Evolutionary conservation across 768 basidiomycete genomes (phyloP).

Genomic region (Tephrocybe rancida): DNA sequence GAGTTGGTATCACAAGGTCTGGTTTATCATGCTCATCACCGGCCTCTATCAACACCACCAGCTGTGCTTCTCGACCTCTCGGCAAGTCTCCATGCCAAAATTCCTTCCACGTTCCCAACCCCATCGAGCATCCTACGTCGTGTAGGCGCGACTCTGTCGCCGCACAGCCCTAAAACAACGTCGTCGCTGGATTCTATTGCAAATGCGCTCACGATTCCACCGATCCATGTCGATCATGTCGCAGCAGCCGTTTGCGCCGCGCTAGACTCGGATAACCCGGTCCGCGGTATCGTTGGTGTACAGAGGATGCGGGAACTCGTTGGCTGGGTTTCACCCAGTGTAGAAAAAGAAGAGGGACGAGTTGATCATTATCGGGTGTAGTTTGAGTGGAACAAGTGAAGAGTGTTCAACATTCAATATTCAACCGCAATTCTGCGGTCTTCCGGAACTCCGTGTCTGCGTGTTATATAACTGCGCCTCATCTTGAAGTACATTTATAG

Average conservation of each 20-base stretch:
- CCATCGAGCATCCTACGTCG: conserved; percentile 65
- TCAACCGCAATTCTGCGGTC: neutral
- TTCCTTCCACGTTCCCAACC: conserved; percentile 59
- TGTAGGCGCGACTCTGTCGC: conserved; percentile 41
- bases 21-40: conserved; percentile 93
- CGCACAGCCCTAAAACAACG: conserved; percentile 22
- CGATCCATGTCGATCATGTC: conserved; percentile 95
- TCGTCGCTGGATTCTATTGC: conserved; percentile 69
- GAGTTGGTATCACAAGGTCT: conserved; percentile 56
- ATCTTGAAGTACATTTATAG: neutral
- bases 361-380: conserved; percentile 5
- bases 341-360: conserved; percentile 1
- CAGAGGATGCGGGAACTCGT: conserved; percentile 73
- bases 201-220: conserved; percentile 80
- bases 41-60: conserved; percentile 86
- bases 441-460: conserved; percentile 5
- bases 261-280: conserved; percentile 48
- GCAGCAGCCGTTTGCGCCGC: conserved; percentile 79
- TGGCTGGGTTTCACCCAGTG: conserved; percentile 49
- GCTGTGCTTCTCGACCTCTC: conserved; percentile 86
- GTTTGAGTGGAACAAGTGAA: neutral
- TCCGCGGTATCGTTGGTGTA: conserved; percentile 72
- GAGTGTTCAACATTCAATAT: neutral
- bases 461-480: too few species aligned
- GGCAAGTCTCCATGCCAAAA: conserved; percentile 64